These are phyloP conservation scores for Closterium sp. DNA, from an alignment of 139 green algal genomes.

Conservation along the genomic window DNA sequence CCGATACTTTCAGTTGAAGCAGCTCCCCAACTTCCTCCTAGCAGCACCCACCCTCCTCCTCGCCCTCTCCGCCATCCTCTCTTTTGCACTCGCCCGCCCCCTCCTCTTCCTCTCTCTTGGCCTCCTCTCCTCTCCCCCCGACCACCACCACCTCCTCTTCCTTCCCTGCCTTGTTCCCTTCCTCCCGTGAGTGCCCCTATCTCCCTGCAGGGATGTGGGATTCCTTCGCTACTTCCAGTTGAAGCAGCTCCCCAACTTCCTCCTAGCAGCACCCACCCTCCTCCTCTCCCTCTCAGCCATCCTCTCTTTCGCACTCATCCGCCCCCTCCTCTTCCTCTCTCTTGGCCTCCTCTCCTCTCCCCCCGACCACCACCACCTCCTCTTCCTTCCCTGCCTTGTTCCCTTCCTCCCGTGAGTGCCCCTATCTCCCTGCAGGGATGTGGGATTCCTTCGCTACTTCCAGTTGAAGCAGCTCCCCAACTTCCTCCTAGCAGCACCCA, in stretches of 20 bases:
- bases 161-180: not conserved
- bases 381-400: too few species aligned
- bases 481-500: constrained; percentile 73
- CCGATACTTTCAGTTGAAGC: constrained; percentile 39
- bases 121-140: too few species aligned
- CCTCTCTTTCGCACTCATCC: too few species aligned
- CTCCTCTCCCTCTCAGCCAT: too few species aligned
- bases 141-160: too few species aligned
- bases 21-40: constrained; percentile 81
- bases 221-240: constrained; percentile 37
- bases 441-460: constrained; percentile 49
- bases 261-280: constrained; percentile 69
- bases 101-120: too few species aligned
- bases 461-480: constrained; percentile 69
- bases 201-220: constrained; percentile 27
- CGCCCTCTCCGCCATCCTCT: too few species aligned
- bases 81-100: not conserved
- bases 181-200: too few species aligned
- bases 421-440: constrained; percentile 12
- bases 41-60: constrained; percentile 66
- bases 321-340: too few species aligned
- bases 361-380: too few species aligned
- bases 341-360: too few species aligned
- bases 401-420: not conserved
- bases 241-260: constrained; percentile 78